A percentile compares a stretch with the other conserved stretches of the same genome.
phyloP scores from a whole-genome alignment of 2,329 filamentous ascomycete species.

The Ophiostoma montium region DNA sequence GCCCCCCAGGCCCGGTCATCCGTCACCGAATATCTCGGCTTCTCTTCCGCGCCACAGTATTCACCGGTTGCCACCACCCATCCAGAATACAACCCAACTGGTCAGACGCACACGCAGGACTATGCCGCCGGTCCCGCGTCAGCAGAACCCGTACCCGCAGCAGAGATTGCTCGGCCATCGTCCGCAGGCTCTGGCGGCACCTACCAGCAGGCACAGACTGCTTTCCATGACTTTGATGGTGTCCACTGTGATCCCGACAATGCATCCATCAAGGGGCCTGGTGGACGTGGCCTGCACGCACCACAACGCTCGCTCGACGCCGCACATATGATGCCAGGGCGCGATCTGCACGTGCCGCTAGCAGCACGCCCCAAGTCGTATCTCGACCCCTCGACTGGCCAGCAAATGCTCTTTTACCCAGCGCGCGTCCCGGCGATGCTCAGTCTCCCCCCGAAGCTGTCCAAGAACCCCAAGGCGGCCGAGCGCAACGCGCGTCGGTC shows the following conservation, averaged over 20 bases:
- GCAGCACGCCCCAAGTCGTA: slow-evolving; percentile 38
- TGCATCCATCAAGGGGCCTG: not conserved
- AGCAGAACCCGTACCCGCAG: not conserved
- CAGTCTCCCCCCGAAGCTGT: slow-evolving; percentile 79
- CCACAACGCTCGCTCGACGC: too few species aligned
- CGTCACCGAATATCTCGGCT: slow-evolving; percentile 2
- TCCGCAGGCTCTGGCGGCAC: slow-evolving; percentile 46
- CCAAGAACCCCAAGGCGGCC: slow-evolving; percentile 51
- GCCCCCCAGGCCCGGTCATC: not conserved
- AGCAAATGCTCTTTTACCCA: slow-evolving; percentile 88
- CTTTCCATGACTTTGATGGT: slow-evolving; percentile 73
- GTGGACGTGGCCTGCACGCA: too few species aligned
- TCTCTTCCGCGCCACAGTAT: not conserved
- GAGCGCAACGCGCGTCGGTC: slow-evolving; percentile 58
- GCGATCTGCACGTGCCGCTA: slow-evolving; percentile 10
- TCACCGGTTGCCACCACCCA: not conserved
- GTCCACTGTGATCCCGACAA: slow-evolving; percentile 54
- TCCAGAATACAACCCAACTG: not conserved
- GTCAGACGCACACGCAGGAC: not conserved
- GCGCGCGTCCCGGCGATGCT: slow-evolving; percentile 89
- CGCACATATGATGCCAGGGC: too few species aligned
- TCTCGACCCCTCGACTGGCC: slow-evolving; percentile 48
- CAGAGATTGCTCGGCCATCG: slow-evolving; percentile 22
- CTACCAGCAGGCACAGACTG: slow-evolving; percentile 47
- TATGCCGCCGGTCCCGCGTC: not conserved